These are phyloP conservation scores for Styphnolobium japonicum DNA, from an alignment of 306 rosid genomes.

Conservation along the genomic window DNA sequence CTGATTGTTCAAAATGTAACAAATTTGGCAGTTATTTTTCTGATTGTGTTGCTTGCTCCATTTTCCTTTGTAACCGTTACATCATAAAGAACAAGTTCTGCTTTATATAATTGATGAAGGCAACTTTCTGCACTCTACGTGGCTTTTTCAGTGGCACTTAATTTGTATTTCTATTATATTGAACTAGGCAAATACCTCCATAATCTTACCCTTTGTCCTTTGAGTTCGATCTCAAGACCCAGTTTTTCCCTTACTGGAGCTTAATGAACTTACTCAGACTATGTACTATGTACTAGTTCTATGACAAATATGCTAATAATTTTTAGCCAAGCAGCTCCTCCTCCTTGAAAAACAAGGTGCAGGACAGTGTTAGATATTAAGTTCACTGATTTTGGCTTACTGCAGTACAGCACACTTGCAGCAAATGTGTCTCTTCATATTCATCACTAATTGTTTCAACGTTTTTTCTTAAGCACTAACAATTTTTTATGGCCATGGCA, in stretches of 20 bases:
- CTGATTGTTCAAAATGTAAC: neutral
- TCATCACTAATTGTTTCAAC: neutral
- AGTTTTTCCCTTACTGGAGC: neutral
- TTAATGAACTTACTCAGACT: neutral
- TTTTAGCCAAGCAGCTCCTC: slow-evolving; percentile 10
- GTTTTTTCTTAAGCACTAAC: slow-evolving; percentile 35
- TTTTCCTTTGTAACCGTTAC: neutral
- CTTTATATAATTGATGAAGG: neutral
- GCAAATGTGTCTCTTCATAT: neutral
- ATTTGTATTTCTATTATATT: neutral
- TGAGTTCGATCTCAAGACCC: neutral
- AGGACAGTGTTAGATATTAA: neutral
- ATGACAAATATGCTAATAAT: neutral
- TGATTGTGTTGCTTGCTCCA: neutral
- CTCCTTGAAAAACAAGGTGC: neutral
- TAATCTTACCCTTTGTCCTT: neutral
- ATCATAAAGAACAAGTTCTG: neutral
- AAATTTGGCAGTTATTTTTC: neutral
- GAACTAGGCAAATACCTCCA: neutral
- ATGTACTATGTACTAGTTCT: neutral
- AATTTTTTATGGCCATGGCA: slow-evolving; percentile 38
- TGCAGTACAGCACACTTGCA: too few species aligned
- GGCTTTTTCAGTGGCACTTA: neutral
- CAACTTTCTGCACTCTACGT: neutral
- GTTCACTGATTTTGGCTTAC: too few species aligned